Evolutionary conservation across 2,329 filamentous ascomycete species (phyloP).

Genomic region (Ophiostoma himal-ulmi): DNA sequence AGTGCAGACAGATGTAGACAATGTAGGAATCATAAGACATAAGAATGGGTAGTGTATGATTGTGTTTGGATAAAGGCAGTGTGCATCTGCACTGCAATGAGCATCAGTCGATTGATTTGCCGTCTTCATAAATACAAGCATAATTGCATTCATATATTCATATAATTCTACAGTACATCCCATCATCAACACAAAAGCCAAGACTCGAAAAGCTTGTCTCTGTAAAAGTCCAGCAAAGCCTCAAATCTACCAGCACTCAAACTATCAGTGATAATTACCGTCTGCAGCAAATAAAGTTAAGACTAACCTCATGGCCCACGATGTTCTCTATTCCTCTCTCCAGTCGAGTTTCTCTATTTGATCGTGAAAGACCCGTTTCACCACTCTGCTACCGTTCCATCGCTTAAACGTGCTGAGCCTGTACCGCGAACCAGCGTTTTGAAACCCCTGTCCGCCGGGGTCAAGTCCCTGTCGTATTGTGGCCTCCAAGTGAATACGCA

Average conservation of each 20-base stretch:
- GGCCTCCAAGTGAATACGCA: too few relatives aligned
- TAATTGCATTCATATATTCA: neutral
- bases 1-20: neutral
- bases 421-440: neutral
- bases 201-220: neutral
- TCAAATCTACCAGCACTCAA: too few relatives aligned
- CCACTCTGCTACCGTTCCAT: constrained; percentile 1
- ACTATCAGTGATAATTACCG: too few relatives aligned
- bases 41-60: too few relatives aligned
- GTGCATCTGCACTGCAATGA: neutral
- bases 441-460: neutral
- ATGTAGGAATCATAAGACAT: neutral
- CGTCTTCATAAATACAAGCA: neutral
- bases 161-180: too few relatives aligned
- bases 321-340: neutral
- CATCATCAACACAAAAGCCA: neutral
- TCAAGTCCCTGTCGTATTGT: neutral
- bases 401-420: constrained; percentile 7
- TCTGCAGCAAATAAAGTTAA: neutral
- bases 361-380: neutral
- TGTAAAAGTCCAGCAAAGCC: neutral
- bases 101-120: neutral
- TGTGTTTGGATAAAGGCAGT: neutral
- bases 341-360: neutral
- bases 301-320: neutral